These are phyloP conservation scores for Graphiopsis chlorocephala DNA, from an alignment of 2,329 filamentous ascomycete genomes.

Conservation along the genomic window DNA sequence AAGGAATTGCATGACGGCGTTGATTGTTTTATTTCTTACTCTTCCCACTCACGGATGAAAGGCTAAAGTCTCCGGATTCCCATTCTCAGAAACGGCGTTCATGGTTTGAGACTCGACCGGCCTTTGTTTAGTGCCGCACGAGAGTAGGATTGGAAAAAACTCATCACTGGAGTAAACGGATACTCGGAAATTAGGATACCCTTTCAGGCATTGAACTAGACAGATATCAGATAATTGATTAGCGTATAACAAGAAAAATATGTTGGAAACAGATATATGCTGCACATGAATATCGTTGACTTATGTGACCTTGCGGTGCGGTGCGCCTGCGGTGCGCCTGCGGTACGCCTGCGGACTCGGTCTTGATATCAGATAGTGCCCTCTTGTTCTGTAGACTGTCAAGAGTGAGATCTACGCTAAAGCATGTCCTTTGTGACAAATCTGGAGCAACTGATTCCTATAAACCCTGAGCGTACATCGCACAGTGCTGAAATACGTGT, in stretches of 20 bases:
- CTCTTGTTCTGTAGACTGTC: too few relatives aligned
- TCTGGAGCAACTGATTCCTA: too few relatives aligned
- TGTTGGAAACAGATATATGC: background rate
- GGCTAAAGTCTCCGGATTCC: background rate
- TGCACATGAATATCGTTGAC: background rate
- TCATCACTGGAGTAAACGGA: background rate
- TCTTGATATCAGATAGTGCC: background rate
- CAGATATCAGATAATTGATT: background rate
- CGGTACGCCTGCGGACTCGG: background rate
- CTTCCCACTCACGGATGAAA: background rate
- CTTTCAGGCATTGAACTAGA: conserved; percentile 1
- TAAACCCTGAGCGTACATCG: too few relatives aligned
- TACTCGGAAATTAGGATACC: background rate
- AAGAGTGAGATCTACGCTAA: too few relatives aligned
- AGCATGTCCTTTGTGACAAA: too few relatives aligned
- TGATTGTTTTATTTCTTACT: background rate
- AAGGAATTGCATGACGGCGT: background rate
- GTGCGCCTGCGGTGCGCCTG: background rate
- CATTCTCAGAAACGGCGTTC: background rate
- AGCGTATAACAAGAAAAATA: background rate
- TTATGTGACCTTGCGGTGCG: background rate
- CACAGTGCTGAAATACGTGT: too few relatives aligned
- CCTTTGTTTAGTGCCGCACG: background rate
- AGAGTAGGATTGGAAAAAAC: background rate
- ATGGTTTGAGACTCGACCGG: background rate